Evolutionary conservation across 768 basidiomycete genomes (phyloP), one percentile per base, ranked within the genome.

Genomic region (Filobasidium wieringae): DNA sequence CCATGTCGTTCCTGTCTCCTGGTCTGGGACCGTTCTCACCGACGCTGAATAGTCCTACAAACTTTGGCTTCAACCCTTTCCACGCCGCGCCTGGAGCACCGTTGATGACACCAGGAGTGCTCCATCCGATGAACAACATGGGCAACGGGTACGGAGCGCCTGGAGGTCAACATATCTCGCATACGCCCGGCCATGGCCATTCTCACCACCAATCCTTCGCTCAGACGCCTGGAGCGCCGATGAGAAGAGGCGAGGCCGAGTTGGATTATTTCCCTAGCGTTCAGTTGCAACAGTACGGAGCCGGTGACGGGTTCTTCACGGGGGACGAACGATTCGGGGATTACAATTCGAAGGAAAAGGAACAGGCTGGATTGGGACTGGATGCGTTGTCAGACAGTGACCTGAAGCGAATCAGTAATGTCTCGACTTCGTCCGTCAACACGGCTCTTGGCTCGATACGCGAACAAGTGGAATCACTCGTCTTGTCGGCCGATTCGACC

Each of bases 51-150:
- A 65, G 65, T 27, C 66, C 69, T 22, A 59, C 52, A 12, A 49
- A 53, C 40, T 68, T 65, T 51, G 45, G 54, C 14, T 69, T 66
- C 82, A 82, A 84, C 80, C 50, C 80, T 74, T 63, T 68, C 63
- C 83, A 83, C 61, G 76, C 82, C n/a, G 78, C 81, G 9, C 80
- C 82, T 1, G 84, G 83, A 39, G 83, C 82, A 27, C 84, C 82
- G 0, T 51, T 75, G 33, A 57, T 57, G 55, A 55, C 53, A 4
- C 60, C 55, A 24, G 47, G 51, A 6, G 58, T 39, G 11, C 29
- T 34, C 29, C 27, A 33, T 41, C n/a, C 55, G 30, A 15, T 40
- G 31, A 57, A 27, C 33, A 39, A 29, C 7, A 31, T 32, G 33
- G 50, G 33, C 29, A 51, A 51, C 30, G 50, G 50, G 2, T 32